These are phyloP conservation scores for Fusarium neocosmosporiellum DNA, from an alignment of 2,329 filamentous ascomycete species.

Conservation along the genomic window DNA sequence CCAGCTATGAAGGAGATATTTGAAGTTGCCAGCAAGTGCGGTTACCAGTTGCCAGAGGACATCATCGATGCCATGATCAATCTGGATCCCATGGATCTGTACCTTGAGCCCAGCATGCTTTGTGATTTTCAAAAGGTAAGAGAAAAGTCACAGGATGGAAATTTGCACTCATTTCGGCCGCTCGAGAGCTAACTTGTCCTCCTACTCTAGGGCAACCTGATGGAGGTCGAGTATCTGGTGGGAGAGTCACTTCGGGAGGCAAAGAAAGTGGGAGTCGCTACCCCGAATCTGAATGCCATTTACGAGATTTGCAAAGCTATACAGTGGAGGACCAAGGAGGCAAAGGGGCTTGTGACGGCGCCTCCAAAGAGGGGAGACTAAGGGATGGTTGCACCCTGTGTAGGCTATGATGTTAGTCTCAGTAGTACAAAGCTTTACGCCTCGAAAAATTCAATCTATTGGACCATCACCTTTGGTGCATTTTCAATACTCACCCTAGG, in stretches of 20 bases:
- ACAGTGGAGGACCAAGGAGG: neutral
- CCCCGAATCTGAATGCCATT: neutral
- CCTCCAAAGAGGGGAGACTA: neutral
- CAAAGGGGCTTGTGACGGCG: neutral
- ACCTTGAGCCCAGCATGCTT: neutral
- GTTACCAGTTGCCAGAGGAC: neutral
- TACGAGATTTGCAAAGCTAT: neutral
- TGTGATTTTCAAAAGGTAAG: neutral
- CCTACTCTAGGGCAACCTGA: neutral
- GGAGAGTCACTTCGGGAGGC: neutral
- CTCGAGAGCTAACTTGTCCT: neutral
- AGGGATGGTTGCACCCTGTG: too few species aligned
- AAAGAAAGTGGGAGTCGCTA: neutral
- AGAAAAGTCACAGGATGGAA: neutral
- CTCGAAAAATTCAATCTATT: too few species aligned
- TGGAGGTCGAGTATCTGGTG: neutral
- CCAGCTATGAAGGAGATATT: neutral
- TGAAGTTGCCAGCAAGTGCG: neutral
- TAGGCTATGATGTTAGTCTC: too few species aligned
- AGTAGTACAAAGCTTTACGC: too few species aligned
- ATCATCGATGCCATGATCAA: neutral
- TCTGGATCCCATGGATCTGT: neutral
- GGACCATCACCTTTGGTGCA: too few species aligned
- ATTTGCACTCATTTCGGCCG: neutral
- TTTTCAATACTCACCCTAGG: too few species aligned